Evolutionary conservation across 192 early-diverging fungal genomes (phyloP), one percentile per base, ranked within the genome.

Genomic region (Helicostylum pulchrum): DNA sequence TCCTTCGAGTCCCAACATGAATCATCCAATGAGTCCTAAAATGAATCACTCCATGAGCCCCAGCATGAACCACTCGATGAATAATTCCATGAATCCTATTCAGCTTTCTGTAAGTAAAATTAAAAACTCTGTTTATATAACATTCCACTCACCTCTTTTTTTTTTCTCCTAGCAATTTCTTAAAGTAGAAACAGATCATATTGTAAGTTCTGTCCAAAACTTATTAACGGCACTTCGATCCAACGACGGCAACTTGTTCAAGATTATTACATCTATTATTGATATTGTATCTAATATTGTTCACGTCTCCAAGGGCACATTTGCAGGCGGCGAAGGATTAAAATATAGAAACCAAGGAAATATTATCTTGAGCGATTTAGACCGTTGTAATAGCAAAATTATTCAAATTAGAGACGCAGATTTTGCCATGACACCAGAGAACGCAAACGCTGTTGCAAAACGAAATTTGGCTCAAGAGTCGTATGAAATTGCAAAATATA

Each of bases 401-500:
- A 76, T 80, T 43, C 82, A 89, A 68, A 77, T 88, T 43, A 81
- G 82, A 34, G 74, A 70, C 10, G 46, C 61, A 23, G 70, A 86
- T 45, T 71, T 82, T 7, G 52, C 66, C 15, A 50, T 65, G 2
- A 79, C 81, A 12, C 66, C 75, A 6, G 75, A 83, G 46, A 75
- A 83, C 15, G 68, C 79, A 17, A 73, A 77, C 50, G 81, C 84
- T 32, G 90, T 87, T 67, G 79, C 81, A 64, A 98, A 95, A 74
- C 90, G 93, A 72, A 76, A 88, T 56, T 76, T 98, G 54, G 92
- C 92, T 3, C 87, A 85, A 48, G 90, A 88, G 1, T 77, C 86
- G 45, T 93, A 93, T 78, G 93, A 98, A 63, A 91, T 98, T 70
- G 94, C 92, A 20, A 92, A 91, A 77, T 88, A 78, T 67, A 92